A percentile compares a stretch with the other conserved stretches of the same genome.
Conservation (phyloP, 192 early-diverging fungal species). For the Chytriomyces sp. region DNA sequence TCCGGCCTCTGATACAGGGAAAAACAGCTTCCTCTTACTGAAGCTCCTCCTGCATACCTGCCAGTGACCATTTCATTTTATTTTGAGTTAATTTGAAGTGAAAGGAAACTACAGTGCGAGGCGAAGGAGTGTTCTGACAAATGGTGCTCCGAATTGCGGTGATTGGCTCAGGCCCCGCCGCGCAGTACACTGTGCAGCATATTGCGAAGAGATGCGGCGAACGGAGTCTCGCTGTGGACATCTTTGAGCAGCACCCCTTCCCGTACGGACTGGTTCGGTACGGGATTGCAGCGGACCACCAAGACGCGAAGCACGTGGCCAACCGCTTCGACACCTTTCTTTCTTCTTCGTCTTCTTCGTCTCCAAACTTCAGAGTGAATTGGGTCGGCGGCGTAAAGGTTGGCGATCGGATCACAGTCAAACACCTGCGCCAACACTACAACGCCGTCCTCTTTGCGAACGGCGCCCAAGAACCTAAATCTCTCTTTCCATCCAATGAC, state of each 20-base stretch:
- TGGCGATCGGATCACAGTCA: not conserved
- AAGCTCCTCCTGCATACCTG: too few species aligned
- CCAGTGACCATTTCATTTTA: too few species aligned
- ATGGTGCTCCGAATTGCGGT: constrained; percentile 25
- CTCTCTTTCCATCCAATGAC: constrained; percentile 72
- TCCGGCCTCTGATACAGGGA: too few species aligned
- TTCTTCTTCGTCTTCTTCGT: too few species aligned
- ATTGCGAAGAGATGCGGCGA: constrained; percentile 63
- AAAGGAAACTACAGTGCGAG: not conserved
- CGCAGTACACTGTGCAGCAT: constrained; percentile 87
- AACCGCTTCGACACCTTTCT: constrained; percentile 84
- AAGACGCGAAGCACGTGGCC: constrained; percentile 95
- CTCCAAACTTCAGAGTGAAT: too few species aligned
- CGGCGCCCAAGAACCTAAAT: constrained; percentile 76
- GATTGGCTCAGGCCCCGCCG: constrained; percentile 58
- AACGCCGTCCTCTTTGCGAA: constrained; percentile 82
- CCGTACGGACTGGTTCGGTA: constrained; percentile 91
- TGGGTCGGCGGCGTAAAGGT: constrained; percentile 70
- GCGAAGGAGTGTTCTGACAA: not conserved
- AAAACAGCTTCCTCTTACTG: too few species aligned
- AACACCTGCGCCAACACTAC: constrained; percentile 62
- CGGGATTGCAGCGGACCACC: constrained; percentile 96
- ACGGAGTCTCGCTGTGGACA: constrained; percentile 64
- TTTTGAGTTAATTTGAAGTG: too few species aligned
- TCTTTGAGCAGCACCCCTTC: constrained; percentile 81